A percentile compares a stretch with the other conserved stretches of the same genome.
phyloP scores from a whole-genome alignment of 176 grass and related monocot species.

The Avena atlantica region DNA sequence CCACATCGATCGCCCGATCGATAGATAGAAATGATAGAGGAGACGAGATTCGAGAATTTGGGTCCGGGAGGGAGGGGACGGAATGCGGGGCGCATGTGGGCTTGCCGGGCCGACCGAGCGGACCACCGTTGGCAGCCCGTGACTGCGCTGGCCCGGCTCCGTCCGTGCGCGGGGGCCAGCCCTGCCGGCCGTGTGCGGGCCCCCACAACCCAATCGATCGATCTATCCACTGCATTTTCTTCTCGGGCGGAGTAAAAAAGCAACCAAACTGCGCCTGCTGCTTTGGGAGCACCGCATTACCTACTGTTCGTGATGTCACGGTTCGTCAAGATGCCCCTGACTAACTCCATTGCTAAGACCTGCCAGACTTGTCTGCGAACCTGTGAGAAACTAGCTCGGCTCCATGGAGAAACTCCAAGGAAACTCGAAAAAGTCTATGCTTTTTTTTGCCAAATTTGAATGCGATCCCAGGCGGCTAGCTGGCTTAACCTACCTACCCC shows the following conservation, averaged over 20 bases:
- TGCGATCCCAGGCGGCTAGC: not conserved
- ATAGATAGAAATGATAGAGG: not conserved
- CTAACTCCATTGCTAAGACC: not conserved
- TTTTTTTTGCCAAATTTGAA: constrained; percentile 19
- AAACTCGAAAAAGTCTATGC: not conserved
- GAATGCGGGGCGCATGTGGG: not conserved
- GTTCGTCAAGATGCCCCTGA: not conserved
- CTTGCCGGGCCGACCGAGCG: not conserved
- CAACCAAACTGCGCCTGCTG: not conserved
- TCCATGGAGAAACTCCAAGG: constrained; percentile 9
- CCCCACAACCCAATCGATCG: not conserved
- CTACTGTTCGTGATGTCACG: constrained; percentile 1
- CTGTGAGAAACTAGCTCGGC: not conserved
- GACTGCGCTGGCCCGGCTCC: not conserved
- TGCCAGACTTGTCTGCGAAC: not conserved
- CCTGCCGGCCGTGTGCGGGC: not conserved
- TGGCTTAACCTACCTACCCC: not conserved
- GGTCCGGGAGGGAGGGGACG: not conserved
- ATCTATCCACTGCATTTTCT: not conserved
- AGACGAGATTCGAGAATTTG: not conserved
- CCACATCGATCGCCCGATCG: not conserved
- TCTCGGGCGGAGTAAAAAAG: not conserved
- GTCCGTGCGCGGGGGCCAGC: constrained; percentile 9
- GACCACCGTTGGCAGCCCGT: constrained; percentile 24
- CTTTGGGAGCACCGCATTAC: not conserved